These are phyloP conservation scores for Yamadazyma trypodendri DNA, from an alignment of 1,139 yeast species.

Conservation along the genomic window DNA sequence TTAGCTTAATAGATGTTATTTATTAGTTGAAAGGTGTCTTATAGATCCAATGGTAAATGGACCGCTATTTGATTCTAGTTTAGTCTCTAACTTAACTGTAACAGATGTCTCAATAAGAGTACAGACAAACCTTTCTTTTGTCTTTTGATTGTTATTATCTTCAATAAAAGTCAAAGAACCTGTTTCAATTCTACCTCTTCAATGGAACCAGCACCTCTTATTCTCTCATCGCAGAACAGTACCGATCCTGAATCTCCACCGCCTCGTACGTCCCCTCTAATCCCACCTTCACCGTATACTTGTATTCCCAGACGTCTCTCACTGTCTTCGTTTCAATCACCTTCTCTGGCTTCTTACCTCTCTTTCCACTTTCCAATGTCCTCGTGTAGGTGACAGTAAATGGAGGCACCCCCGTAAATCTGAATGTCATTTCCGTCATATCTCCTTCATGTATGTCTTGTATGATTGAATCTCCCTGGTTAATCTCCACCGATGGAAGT, in stretches of 20 bases:
- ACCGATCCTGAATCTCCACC: constrained; percentile 77
- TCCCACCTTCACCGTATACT: constrained; percentile 71
- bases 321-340: constrained; percentile 79
- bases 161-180: no score
- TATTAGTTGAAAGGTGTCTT: no score
- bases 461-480: constrained; percentile 71
- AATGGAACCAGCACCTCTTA: no score
- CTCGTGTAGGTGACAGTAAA: constrained; percentile 60
- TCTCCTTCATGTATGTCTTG: constrained; percentile 90
- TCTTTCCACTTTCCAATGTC: constrained; percentile 40
- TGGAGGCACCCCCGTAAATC: constrained; percentile 73
- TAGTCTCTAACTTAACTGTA: no score
- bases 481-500: constrained; percentile 87
- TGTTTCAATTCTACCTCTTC: no score
- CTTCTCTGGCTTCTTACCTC: constrained; percentile 26
- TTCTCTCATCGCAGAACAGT: constrained; percentile 52
- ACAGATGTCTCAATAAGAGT: no score
- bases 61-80: no score
- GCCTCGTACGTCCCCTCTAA: constrained; percentile 95
- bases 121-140: no score
- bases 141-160: no score
- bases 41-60: no score
- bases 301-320: constrained; percentile 64
- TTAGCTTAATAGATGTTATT: no score
- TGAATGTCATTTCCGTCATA: constrained; percentile 67